A percentile compares a stretch with the other conserved stretches of the same genome.
Evolutionary conservation across 2,329 filamentous ascomycete species (phyloP).

Genomic region (Hypoxylon sp.): DNA sequence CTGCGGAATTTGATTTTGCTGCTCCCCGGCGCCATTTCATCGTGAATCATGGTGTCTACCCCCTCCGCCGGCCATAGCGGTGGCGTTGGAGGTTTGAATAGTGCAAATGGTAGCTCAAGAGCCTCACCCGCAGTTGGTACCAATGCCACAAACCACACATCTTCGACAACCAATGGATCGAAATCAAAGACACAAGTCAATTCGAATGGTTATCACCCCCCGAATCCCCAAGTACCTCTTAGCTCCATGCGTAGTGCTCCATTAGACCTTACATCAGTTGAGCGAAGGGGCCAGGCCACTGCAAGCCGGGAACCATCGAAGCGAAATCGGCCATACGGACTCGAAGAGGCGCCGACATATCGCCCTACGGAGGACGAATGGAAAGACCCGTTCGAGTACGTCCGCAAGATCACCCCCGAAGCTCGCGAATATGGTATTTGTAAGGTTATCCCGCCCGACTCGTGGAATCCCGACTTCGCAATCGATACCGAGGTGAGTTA

Average conservation of each 20-base stretch:
- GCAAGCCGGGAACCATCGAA: constrained; percentile 82
- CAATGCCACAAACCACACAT: constrained; percentile 52
- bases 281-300: constrained; percentile 87
- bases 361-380: constrained; percentile 93
- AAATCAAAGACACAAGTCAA: constrained; percentile 69
- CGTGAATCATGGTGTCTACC: constrained; percentile 58
- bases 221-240: constrained; percentile 66
- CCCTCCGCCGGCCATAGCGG: constrained; percentile 58
- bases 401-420: constrained; percentile 90
- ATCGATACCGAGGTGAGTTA: constrained; percentile 92
- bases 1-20: neutral
- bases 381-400: constrained; percentile 93
- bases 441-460: constrained; percentile 94
- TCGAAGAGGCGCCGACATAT: constrained; percentile 92
- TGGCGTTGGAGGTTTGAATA: constrained; percentile 58
- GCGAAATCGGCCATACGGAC: constrained; percentile 83
- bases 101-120: constrained; percentile 66
- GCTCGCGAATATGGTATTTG: constrained; percentile 91
- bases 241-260: constrained; percentile 72
- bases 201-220: constrained; percentile 67
- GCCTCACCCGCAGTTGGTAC: constrained; percentile 65
- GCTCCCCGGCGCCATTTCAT: constrained; percentile 15
- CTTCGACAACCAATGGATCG: constrained; percentile 52
- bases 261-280: constrained; percentile 89
- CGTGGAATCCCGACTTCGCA: constrained; percentile 94